phyloP scores from a whole-genome alignment of 192 early-diverging fungal genomes.

The Rhizoclosmatium sp. region DNA sequence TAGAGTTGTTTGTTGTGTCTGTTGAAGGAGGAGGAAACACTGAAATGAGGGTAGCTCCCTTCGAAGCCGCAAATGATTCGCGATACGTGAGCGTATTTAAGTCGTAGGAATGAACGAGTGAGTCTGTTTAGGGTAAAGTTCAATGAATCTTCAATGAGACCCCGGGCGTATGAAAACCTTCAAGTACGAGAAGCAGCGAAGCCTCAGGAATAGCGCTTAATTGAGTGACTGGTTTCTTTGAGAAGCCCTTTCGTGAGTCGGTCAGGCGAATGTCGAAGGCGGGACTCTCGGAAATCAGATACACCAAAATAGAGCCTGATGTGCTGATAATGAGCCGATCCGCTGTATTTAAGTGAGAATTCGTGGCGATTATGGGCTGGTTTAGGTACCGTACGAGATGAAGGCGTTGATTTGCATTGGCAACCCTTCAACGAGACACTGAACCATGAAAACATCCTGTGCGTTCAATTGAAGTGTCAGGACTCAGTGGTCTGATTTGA shows the following conservation, averaged over 20 bases:
- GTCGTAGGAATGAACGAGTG: slow-evolving; percentile 76
- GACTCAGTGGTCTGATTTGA: too few relatives aligned
- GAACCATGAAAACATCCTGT: slow-evolving; percentile 50
- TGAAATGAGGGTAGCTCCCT: slow-evolving; percentile 79
- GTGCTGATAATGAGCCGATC: slow-evolving; percentile 51
- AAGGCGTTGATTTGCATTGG: slow-evolving; percentile 47
- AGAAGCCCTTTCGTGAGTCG: slow-evolving; percentile 40
- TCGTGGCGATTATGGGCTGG: background rate
- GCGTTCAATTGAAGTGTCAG: too few relatives aligned
- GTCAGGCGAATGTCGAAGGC: slow-evolving; percentile 49
- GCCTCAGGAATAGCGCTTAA: slow-evolving; percentile 11
- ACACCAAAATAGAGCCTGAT: slow-evolving; percentile 53
- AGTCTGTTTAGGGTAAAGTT: slow-evolving; percentile 57
- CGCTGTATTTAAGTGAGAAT: slow-evolving; percentile 16
- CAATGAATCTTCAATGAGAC: background rate
- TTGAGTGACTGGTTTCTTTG: slow-evolving; percentile 25
- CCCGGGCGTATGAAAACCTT: slow-evolving; percentile 15
- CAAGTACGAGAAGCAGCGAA: slow-evolving; percentile 2
- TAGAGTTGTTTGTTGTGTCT: background rate
- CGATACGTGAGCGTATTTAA: slow-evolving; percentile 72
- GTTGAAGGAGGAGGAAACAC: slow-evolving; percentile 60
- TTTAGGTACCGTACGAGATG: slow-evolving; percentile 34
- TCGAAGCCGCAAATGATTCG: slow-evolving; percentile 73
- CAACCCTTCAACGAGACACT: slow-evolving; percentile 50
- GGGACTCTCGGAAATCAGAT: slow-evolving; percentile 52